Evolutionary conservation across 1,284 basidiomycete genomes (phyloP).

Genomic region (Leccinum ponderosum): DNA sequence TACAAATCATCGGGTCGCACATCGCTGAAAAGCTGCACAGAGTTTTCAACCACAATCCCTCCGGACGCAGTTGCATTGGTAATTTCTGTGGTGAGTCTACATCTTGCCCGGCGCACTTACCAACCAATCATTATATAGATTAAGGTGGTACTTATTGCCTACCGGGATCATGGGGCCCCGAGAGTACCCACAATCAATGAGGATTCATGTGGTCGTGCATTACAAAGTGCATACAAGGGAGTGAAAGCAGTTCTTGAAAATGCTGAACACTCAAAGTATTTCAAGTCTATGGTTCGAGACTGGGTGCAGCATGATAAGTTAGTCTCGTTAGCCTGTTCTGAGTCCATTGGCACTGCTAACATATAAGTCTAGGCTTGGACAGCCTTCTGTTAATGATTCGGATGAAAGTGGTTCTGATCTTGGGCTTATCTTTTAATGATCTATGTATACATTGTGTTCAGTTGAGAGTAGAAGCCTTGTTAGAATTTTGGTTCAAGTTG

Average conservation of each 20-base stretch:
- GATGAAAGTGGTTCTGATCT: background rate
- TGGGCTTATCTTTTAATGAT: background rate
- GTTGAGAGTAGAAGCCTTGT: no score
- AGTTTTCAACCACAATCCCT: background rate
- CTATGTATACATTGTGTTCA: no score
- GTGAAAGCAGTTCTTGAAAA: background rate
- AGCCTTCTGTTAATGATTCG: background rate
- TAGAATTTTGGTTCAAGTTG: no score
- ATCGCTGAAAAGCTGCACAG: background rate
- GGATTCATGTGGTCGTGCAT: background rate
- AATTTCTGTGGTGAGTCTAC: background rate
- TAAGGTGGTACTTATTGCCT: background rate
- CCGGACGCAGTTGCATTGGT: background rate
- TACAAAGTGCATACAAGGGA: background rate
- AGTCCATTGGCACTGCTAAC: background rate
- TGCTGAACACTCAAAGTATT: background rate
- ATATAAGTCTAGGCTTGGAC: background rate
- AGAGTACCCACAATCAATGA: background rate
- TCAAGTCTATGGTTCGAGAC: background rate
- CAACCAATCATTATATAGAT: background rate
- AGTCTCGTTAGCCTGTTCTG: background rate
- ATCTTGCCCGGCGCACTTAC: background rate
- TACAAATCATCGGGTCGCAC: background rate
- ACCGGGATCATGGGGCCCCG: background rate
- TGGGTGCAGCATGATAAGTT: background rate